A percentile compares a stretch with the other conserved stretches of the same genome.
phyloP scores from a whole-genome alignment of 1,139 yeast genomes.

The Yamadazyma conglobata region DNA sequence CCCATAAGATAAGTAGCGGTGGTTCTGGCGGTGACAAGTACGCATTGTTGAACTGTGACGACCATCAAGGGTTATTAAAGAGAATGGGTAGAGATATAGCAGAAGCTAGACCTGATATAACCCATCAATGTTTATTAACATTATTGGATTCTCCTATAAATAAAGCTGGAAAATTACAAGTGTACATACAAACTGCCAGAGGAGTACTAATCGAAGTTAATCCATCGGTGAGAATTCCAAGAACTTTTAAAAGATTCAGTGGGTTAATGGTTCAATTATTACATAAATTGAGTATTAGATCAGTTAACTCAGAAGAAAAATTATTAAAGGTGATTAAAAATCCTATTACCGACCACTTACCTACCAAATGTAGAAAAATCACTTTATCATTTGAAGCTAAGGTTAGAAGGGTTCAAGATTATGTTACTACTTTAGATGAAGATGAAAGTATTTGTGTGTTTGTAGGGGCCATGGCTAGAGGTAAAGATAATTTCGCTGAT shows the following conservation, averaged over 20 bases:
- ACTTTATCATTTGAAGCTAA: slow-evolving; percentile 95
- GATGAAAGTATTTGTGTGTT: slow-evolving; percentile 96
- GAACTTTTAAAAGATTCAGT: slow-evolving; percentile 95
- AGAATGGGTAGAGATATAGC: slow-evolving; percentile 97
- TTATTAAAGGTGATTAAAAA: slow-evolving; percentile 90
- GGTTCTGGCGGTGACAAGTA: slow-evolving; percentile 87
- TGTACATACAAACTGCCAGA: slow-evolving; percentile 90
- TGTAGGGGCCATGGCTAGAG: slow-evolving; percentile 99
- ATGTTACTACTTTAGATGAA: slow-evolving; percentile 71
- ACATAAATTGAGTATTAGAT: slow-evolving; percentile 87
- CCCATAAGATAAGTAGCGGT: slow-evolving; percentile 79
- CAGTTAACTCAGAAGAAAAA: slow-evolving; percentile 93
- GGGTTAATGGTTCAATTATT: slow-evolving; percentile 96
- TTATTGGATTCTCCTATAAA: slow-evolving; percentile 93
- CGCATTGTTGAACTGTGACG: slow-evolving; percentile 93
- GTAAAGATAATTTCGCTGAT: slow-evolving; percentile 95
- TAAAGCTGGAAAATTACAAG: slow-evolving; percentile 95
- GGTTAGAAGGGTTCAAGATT: slow-evolving; percentile 83
- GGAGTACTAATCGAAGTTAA: slow-evolving; percentile 94
- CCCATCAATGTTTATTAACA: slow-evolving; percentile 92
- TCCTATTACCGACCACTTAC: slow-evolving; percentile 95
- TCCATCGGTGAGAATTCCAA: slow-evolving; percentile 94
- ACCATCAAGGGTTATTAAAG: slow-evolving; percentile 91
- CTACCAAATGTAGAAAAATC: slow-evolving; percentile 90
- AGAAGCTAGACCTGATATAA: slow-evolving; percentile 97